Evolutionary conservation across 148 eudicot genomes (phyloP), one percentile per base, ranked within the genome.

Genomic region (Oxyria digyna): DNA sequence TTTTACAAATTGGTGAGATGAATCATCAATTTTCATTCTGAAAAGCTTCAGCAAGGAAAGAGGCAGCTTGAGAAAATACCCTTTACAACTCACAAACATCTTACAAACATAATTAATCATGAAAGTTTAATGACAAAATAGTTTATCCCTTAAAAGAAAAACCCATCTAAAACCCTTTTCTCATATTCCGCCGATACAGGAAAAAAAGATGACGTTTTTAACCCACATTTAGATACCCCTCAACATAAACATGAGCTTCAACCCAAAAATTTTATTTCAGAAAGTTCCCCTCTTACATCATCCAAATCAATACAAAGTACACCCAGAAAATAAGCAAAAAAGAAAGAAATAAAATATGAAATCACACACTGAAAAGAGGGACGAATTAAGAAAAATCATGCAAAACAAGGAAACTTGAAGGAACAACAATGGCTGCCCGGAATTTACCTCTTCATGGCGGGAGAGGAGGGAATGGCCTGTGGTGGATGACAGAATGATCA

Each of bases 401-500:
- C 12, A 52, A 23, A 52, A 23, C 10, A 10, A 52, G 27, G 29
- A 52, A 31, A 29, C 24, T 54, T 23, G 12, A 46, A 12, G 62
- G 31, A 59, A 59, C 5, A 59, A 15, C 65, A 59, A 59, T 31
- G 65, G 65, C 65, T 13, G 37, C 38, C 35, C 62, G 65, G 8
- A 59, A 31, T 8, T 59, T 29, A 59, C 65, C 65, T 59, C 6
- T 59, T 59, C 65, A 59, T 59, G 65, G 65, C 65, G 65, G 65
- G 65, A 14, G 64, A 59, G 37, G 37, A 23, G 62, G 24, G 14
- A 54, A 54, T 18, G 15, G 5, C 15, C 33, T 59, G 65, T 59
- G 65, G 65, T 59, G 65, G 65, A 59, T 59, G 65, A 59, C 65
- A 59, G 38, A 59, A 31, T 59, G 65, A 59, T 59, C 65, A 59